Base-by-base conservation (phyloP, 2,329 filamentous ascomycete genomes). In the Boeremia lycopersici region DNA sequence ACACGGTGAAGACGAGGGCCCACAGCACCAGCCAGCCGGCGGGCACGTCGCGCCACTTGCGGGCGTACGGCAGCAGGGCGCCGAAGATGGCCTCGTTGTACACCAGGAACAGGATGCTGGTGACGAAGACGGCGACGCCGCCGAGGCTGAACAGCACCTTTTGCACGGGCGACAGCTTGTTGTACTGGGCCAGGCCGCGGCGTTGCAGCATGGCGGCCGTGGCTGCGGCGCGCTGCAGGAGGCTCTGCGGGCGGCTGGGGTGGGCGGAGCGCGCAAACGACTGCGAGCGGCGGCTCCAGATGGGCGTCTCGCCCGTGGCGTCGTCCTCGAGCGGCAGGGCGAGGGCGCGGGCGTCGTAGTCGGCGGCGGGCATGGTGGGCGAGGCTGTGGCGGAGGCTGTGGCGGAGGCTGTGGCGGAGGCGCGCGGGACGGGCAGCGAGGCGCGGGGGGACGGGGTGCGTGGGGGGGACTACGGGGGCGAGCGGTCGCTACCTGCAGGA, bases 31-130 rank as follows among this genome's bases (percentile, higher is more conserved):
- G 75, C 80, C 86, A 90, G 38, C 91, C 93, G 47, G 83, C 86
- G 0, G 80, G 83, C 5, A 92, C 78, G 28, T 85, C 82, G 68
- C 91, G 86, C 92, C 92, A 97, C 61, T 84, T 83, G 72, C 87
- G 82, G 19, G 93, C 91, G 11, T 87, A 76, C 6, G 92, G 91
- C 11, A 82, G 84, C 49, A 98, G 80, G 75, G 83, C 86, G 30
- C 84, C 81, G 78, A 97, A 96, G 71, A 98, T 88, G 61, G 82
- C 78, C 73, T 93, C 88, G 60, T 88, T 91, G 80, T 90, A 95
- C 58, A 93, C 74, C 51, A 96, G 78, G 72, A 90, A 88, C 4
- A 92, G 77, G 48, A 96, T 78, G 26, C 81, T 77, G 11, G 90
- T 68, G 8, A 84, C 78, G 51, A 82, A 74, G n/a, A 80, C 60